A percentile compares a stretch with the other conserved stretches of the same genome.
Evolutionary conservation across 768 basidiomycete species (phyloP).

Genomic region (Phallus indusiatus): DNA sequence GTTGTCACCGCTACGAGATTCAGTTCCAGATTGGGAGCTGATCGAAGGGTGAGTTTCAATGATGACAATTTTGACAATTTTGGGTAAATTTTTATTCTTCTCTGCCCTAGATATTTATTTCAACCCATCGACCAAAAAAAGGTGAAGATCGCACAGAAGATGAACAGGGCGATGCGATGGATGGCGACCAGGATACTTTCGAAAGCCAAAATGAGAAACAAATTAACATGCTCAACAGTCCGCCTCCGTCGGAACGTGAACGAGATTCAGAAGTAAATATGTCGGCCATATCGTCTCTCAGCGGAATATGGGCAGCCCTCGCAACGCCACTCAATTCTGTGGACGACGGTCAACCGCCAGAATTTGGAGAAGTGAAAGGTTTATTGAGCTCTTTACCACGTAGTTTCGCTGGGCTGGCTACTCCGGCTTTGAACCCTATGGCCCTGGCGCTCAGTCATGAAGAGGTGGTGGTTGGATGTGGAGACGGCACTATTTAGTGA

Average conservation of each 20-base stretch:
- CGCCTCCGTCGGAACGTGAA: too few relatives aligned
- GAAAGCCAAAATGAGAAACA: too few relatives aligned
- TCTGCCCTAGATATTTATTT: slow-evolving; percentile 60
- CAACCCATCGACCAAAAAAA: slow-evolving; percentile 62
- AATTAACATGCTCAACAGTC: too few relatives aligned
- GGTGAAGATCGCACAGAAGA: slow-evolving; percentile 17
- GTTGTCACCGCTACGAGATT: slow-evolving; percentile 85
- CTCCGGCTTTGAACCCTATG: slow-evolving; percentile 91
- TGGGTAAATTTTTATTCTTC: not conserved
- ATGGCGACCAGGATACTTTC: slow-evolving; percentile 4
- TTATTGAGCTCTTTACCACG: slow-evolving; percentile 50
- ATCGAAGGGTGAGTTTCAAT: slow-evolving; percentile 63
- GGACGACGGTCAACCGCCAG: not conserved
- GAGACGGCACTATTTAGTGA: slow-evolving; percentile 87
- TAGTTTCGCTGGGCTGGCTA: slow-evolving; percentile 72
- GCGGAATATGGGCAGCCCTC: slow-evolving; percentile 69
- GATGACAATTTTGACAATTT: too few relatives aligned
- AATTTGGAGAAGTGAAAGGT: slow-evolving; percentile 40
- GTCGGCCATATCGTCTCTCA: slow-evolving; percentile 56
- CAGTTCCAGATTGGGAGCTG: slow-evolving; percentile 73
- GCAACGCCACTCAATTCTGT: slow-evolving; percentile 21
- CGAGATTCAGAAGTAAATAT: slow-evolving; percentile 32
- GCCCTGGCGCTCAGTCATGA: slow-evolving; percentile 88
- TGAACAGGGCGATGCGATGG: slow-evolving; percentile 12
- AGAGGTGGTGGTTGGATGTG: slow-evolving; percentile 85